Conservation (phyloP, 1,284 basidiomycete genomes). For the Cutaneotrichosporon arboriforme region DNA sequence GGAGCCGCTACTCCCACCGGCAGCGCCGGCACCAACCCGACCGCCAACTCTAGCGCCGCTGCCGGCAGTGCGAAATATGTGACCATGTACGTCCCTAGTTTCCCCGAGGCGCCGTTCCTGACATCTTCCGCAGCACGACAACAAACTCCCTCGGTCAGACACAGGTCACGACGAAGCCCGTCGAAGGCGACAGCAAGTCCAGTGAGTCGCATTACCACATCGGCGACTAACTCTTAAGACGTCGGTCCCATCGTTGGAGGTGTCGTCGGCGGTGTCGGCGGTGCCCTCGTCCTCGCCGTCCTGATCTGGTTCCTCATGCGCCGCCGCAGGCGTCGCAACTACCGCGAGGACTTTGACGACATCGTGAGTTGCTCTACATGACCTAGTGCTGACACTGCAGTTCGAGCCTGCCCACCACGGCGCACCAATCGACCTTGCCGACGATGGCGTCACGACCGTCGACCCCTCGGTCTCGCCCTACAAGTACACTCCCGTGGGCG, state of each 20-base stretch:
- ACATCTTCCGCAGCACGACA: background rate
- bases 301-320: slow-evolving; percentile 39
- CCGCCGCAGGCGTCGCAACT: slow-evolving; percentile 15
- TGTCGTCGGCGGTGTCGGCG: slow-evolving; percentile 46
- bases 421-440: slow-evolving; percentile 40
- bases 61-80: too few species aligned
- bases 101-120: background rate
- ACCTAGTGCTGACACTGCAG: slow-evolving; percentile 17
- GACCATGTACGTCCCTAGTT: too few species aligned
- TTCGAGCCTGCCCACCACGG: slow-evolving; percentile 43
- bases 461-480: slow-evolving; percentile 40
- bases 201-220: too few species aligned
- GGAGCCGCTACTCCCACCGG: too few species aligned
- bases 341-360: slow-evolving; percentile 46
- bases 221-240: slow-evolving; percentile 18
- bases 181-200: too few species aligned
- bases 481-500: slow-evolving; percentile 28
- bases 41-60: too few species aligned
- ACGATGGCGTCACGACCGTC: slow-evolving; percentile 17
- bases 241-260: slow-evolving; percentile 47
- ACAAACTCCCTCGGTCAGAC: background rate
- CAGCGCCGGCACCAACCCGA: too few species aligned
- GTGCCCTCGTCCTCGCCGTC: slow-evolving; percentile 32
- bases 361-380: slow-evolving; percentile 36
- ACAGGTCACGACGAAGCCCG: background rate